phyloP scores from a whole-genome alignment of 768 basidiomycete species.

The Solioccasus polychromus region DNA sequence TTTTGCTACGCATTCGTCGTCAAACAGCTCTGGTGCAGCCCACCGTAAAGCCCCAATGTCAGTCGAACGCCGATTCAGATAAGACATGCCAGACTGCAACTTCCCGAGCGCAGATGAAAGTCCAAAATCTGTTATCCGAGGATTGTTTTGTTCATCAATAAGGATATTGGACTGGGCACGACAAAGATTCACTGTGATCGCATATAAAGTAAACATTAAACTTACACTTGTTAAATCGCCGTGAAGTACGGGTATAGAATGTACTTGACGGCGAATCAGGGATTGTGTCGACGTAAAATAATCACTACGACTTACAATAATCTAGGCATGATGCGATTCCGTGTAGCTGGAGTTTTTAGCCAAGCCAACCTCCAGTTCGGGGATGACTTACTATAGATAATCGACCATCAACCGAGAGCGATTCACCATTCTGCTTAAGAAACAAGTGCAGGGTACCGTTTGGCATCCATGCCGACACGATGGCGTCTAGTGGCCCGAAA shows the following conservation, averaged over 20 bases:
- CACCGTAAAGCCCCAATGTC: slow-evolving; percentile 5
- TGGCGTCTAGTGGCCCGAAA: slow-evolving; percentile 5
- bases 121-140: slow-evolving; percentile 11
- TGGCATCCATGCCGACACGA: slow-evolving; percentile 14
- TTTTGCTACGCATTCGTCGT: too few species aligned
- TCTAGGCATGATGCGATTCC: slow-evolving; percentile 17
- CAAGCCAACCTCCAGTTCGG: too few species aligned
- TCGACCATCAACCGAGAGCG: slow-evolving; percentile 1
- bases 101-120: slow-evolving; percentile 12
- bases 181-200: neutral
- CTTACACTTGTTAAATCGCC: slow-evolving; percentile 15
- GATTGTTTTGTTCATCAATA: slow-evolving; percentile 7
- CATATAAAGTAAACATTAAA: neutral
- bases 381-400: neutral
- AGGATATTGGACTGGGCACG: slow-evolving; percentile 12
- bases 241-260: slow-evolving; percentile 15
- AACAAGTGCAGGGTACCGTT: slow-evolving; percentile 8
- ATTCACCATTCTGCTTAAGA: neutral
- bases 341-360: slow-evolving; percentile 12
- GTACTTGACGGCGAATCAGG: slow-evolving; percentile 4
- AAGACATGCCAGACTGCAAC: too few species aligned
- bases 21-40: neutral
- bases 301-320: slow-evolving; percentile 5
- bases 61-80: slow-evolving; percentile 10
- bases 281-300: neutral